Evolutionary conservation across 163 green algal species (phyloP), one percentile per base, ranked within the genome.

Genomic region (Volvox carteri): DNA sequence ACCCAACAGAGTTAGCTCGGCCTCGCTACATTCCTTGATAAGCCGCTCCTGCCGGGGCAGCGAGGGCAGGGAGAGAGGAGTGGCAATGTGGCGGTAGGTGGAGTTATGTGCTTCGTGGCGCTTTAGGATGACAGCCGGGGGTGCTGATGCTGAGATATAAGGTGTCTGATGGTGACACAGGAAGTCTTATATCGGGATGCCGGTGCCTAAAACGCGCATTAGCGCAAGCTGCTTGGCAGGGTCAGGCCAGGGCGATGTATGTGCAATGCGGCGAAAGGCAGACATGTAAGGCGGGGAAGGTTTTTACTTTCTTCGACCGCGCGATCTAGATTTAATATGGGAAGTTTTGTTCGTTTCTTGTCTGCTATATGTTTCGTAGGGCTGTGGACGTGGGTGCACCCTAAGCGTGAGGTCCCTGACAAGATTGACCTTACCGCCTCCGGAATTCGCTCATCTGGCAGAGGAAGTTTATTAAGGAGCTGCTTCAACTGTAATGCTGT

Each of bases 21-120:
- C 52, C 18, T 68, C 67, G n/a, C 44, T 88, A 86, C 90, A 93
- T 65, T 90, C 41, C 74, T 87, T 77, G 9, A 92, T 74, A 9
- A 92, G 85, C 25, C 54, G 46, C 46, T 78, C 90, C 90, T 92
- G 41, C 50, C 2, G 18, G 44, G 21, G 41, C 58, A 11, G 21
- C 11, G 48, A 72, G 5, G 48, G 4, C 11, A 21, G 48, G 21
- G 21, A 16, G 65, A 28, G 44, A 16, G 18, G 76, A 33, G 16
- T 35, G 41, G 8, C 1, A 56, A 4, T 7, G 12, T n/a, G 23
- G 16, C 37, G 70, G 25, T 5, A 78, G 70, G 39, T 28, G 8
- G 28, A 44, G 33, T n/a, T 42, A 18, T 7, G 18, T 11, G 23
- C 18, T 7, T 7, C 18, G 19, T 12, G 18, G 58, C 18, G 23